A percentile compares a stretch with the other conserved stretches of the same genome.
phyloP scores from a whole-genome alignment of 306 rosid species.

The Albizia julibrissin region DNA sequence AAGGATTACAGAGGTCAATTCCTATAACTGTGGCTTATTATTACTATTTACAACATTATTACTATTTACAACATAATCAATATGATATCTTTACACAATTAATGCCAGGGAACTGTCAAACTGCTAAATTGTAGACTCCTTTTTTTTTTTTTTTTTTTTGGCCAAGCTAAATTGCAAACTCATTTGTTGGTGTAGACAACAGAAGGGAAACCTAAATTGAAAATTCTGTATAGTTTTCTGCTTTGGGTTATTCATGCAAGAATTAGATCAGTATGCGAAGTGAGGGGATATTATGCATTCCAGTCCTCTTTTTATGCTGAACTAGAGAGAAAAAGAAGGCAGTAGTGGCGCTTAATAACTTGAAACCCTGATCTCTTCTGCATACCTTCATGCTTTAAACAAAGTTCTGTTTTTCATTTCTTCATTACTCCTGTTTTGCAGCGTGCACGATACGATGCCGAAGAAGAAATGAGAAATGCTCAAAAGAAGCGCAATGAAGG shows the following conservation, averaged over 20 bases:
- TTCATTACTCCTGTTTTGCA: slow-evolving; percentile 38
- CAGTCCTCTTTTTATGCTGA: not conserved
- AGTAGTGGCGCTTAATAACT: not conserved
- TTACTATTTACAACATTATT: too few relatives aligned
- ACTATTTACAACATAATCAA: too few relatives aligned
- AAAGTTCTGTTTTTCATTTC: slow-evolving; percentile 17
- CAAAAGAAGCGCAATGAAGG: slow-evolving; percentile 72
- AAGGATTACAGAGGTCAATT: too few relatives aligned
- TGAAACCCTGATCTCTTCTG: not conserved
- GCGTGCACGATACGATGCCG: slow-evolving; percentile 83
- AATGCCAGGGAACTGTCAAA: not conserved
- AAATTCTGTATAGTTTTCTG: not conserved
- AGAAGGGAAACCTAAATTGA: not conserved
- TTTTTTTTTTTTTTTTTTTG: too few relatives aligned
- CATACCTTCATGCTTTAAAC: slow-evolving; percentile 2
- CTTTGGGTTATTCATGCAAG: slow-evolving; percentile 3
- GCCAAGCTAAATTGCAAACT: too few relatives aligned
- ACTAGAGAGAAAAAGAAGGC: not conserved
- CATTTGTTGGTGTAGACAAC: not conserved
- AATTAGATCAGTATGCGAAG: not conserved
- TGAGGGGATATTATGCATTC: not conserved
- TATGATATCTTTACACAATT: too few relatives aligned
- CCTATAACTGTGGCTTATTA: too few relatives aligned
- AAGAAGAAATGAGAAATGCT: slow-evolving; percentile 84
- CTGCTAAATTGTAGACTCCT: not conserved